Conservation (phyloP, 768 basidiomycete species). For the Lactarius sanguifluus region DNA sequence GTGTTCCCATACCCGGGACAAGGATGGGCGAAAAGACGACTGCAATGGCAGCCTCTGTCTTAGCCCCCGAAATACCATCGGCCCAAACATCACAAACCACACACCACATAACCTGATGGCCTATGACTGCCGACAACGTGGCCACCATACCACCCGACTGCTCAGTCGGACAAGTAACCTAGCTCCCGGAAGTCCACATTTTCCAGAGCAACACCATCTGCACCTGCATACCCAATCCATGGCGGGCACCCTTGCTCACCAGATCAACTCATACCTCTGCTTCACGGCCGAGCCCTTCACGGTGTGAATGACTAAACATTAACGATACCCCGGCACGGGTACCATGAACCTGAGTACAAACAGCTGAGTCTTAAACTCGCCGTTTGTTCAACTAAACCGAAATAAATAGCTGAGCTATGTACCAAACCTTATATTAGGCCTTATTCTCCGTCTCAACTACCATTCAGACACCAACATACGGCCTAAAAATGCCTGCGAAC, state of each 20-base stretch:
- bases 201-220: background rate
- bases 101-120: background rate
- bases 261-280: background rate
- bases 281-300: background rate
- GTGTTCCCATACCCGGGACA: background rate
- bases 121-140: background rate
- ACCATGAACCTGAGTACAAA: background rate
- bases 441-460: background rate
- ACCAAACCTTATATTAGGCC: background rate
- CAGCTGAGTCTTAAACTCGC: background rate
- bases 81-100: background rate
- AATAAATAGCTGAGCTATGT: background rate
- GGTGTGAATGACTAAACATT: background rate
- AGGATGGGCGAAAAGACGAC: background rate
- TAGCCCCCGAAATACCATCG: background rate
- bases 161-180: background rate
- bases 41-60: background rate
- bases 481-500: background rate
- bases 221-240: background rate
- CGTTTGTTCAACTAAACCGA: background rate
- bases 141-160: constrained; percentile 1
- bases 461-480: background rate
- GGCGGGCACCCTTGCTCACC: background rate
- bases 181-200: background rate
- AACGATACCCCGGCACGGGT: background rate